A percentile compares a stretch with the other conserved stretches of the same genome.
Conservation (phyloP, 306 rosid species). For the Coriaria nepalensis region DNA sequence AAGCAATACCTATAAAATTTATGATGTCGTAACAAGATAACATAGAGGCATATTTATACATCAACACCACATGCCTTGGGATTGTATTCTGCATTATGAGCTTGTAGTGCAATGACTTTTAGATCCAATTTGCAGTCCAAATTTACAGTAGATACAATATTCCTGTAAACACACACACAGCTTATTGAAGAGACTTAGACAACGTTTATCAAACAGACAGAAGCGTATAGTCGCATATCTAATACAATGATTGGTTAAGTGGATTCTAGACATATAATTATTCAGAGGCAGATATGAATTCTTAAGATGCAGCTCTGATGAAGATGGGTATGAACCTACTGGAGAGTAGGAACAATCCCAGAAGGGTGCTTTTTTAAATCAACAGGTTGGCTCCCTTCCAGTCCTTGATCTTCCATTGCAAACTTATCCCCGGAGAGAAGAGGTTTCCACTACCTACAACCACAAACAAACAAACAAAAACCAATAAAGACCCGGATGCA, state of each 20-base stretch:
- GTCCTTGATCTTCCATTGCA: neutral
- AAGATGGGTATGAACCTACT: neutral
- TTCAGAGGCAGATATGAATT: neutral
- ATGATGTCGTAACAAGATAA: too few relatives aligned
- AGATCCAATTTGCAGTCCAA: conserved; percentile 93
- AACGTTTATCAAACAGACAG: too few relatives aligned
- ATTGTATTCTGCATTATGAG: conserved; percentile 95
- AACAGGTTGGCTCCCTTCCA: neutral
- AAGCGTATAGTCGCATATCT: neutral
- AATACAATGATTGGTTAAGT: neutral
- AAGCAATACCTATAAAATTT: neutral
- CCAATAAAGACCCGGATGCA: too few relatives aligned
- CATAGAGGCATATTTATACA: neutral
- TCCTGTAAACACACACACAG: conserved; percentile 30
- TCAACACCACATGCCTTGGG: conserved; percentile 54
- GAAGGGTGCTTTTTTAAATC: neutral
- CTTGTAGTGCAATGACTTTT: conserved; percentile 77
- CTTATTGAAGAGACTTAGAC: neutral
- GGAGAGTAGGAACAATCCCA: neutral
- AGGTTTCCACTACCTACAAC: neutral
- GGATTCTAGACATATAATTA: neutral
- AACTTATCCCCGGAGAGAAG: neutral
- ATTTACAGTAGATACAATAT: conserved; percentile 88
- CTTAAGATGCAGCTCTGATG: too few relatives aligned
- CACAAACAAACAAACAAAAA: too few relatives aligned